phyloP scores from a whole-genome alignment of 140 eudicot species.

The Oenanthe javanica region DNA sequence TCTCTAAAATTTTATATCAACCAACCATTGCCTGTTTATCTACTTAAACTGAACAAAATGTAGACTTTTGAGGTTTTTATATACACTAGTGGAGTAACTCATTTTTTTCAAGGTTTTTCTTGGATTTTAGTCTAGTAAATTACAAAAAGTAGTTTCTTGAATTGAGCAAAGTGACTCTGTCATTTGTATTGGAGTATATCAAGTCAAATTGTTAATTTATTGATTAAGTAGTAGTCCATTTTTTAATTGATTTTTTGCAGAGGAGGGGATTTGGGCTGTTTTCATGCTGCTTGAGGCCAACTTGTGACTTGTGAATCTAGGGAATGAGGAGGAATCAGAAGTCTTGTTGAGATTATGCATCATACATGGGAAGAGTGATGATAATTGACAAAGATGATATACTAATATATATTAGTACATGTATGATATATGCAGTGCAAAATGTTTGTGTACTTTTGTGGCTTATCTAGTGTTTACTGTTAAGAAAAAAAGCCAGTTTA shows the following conservation, averaged over 20 bases:
- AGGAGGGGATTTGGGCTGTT: conserved; percentile 61
- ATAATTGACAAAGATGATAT: too few relatives aligned
- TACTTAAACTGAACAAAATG: not conserved
- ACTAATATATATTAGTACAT: not conserved
- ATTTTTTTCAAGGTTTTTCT: not conserved
- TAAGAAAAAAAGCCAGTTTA: not conserved
- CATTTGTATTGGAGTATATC: not conserved
- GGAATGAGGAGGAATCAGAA: conserved; percentile 1
- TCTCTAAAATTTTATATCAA: not conserved
- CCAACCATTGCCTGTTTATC: too few relatives aligned
- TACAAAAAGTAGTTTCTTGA: conserved; percentile 3
- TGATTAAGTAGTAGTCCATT: not conserved
- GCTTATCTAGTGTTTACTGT: not conserved
- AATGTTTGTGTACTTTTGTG: conserved; percentile 7
- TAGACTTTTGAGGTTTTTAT: not conserved
- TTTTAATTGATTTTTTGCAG: conserved; percentile 32
- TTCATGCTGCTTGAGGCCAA: conserved; percentile 81
- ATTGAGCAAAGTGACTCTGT: not conserved
- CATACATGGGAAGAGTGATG: conserved; percentile 3
- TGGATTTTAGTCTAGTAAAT: conserved; percentile 7
- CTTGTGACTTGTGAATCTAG: conserved; percentile 42
- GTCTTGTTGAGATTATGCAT: not conserved
- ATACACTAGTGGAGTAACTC: not conserved
- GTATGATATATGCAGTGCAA: not conserved
- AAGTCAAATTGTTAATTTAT: not conserved